phyloP scores from a whole-genome alignment of 371 early-diverging fungal species.

The Saksenaea oblongispora region DNA sequence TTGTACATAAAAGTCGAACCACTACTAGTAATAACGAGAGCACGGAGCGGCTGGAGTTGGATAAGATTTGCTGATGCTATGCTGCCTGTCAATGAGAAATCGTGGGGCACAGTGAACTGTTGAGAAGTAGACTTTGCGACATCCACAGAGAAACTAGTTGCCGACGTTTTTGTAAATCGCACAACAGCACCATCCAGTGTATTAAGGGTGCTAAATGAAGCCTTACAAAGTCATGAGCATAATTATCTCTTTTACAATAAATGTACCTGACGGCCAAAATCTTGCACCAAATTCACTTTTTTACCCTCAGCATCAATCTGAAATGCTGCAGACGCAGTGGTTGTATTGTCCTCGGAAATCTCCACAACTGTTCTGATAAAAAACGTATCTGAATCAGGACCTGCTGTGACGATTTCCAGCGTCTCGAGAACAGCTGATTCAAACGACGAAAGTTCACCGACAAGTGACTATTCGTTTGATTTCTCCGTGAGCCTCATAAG shows the following conservation, averaged over 20 bases:
- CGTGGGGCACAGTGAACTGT: slow-evolving; percentile 25
- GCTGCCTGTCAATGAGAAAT: slow-evolving; percentile 46
- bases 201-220: slow-evolving; percentile 23
- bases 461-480: slow-evolving; percentile 10
- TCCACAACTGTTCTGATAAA: slow-evolving; percentile 4
- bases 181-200: slow-evolving; percentile 9
- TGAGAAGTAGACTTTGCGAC: not conserved
- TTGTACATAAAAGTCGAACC: slow-evolving; percentile 63
- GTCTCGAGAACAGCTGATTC: slow-evolving; percentile 6
- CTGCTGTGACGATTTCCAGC: not conserved
- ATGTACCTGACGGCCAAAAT: slow-evolving; percentile 30
- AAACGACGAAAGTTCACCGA: slow-evolving; percentile 14
- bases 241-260: not conserved
- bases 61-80: slow-evolving; percentile 29
- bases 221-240: not conserved
- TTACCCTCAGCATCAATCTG: slow-evolving; percentile 16
- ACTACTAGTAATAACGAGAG: slow-evolving; percentile 48
- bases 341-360: slow-evolving; percentile 3
- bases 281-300: slow-evolving; percentile 11
- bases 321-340: slow-evolving; percentile 19
- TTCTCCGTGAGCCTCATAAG: not conserved
- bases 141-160: slow-evolving; percentile 11
- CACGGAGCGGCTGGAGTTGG: slow-evolving; percentile 19
- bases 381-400: not conserved
- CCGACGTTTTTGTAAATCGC: slow-evolving; percentile 12